These are phyloP conservation scores for Lactifluus pinguis DNA, from an alignment of 768 basidiomycete species.

Conservation along the genomic window DNA sequence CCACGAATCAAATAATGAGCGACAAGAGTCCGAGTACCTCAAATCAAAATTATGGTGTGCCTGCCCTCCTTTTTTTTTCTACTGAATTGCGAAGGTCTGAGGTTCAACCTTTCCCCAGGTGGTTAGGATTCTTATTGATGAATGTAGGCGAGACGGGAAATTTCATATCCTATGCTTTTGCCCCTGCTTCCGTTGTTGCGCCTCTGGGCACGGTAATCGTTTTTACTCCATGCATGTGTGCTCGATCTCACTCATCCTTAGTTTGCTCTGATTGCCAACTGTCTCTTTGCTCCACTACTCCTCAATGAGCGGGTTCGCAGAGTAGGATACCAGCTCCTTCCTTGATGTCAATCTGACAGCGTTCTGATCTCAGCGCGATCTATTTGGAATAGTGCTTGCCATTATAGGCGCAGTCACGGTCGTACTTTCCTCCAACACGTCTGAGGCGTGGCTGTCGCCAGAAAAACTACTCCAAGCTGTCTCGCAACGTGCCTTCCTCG, in stretches of 20 bases:
- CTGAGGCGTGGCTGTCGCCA: slow-evolving; percentile 61
- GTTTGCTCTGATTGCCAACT: slow-evolving; percentile 94
- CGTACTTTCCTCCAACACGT: slow-evolving; percentile 70
- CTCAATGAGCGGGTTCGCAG: slow-evolving; percentile 76
- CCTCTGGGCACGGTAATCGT: slow-evolving; percentile 84
- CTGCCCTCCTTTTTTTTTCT: slow-evolving; percentile 20
- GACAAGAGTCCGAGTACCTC: slow-evolving; percentile 66
- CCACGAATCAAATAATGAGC: slow-evolving; percentile 23
- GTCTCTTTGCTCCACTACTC: slow-evolving; percentile 83
- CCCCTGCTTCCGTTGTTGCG: slow-evolving; percentile 88
- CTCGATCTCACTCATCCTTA: slow-evolving; percentile 25
- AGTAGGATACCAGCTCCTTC: slow-evolving; percentile 31
- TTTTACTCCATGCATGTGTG: slow-evolving; percentile 7
- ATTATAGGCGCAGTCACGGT: slow-evolving; percentile 87
- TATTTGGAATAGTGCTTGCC: slow-evolving; percentile 71
- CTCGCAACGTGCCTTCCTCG: slow-evolving; percentile 59
- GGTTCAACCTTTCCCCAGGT: slow-evolving; percentile 41
- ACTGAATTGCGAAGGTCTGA: background rate
- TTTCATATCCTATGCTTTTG: slow-evolving; percentile 84
- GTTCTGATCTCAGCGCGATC: slow-evolving; percentile 46
- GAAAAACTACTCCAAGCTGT: slow-evolving; percentile 61
- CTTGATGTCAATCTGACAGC: slow-evolving; percentile 12
- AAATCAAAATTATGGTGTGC: slow-evolving; percentile 75
- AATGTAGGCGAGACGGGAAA: slow-evolving; percentile 86
- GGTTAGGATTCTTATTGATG: slow-evolving; percentile 83